Evolutionary conservation across 2,329 filamentous ascomycete genomes (phyloP), one percentile per base, ranked within the genome.

Genomic region (Didymella segeticola): DNA sequence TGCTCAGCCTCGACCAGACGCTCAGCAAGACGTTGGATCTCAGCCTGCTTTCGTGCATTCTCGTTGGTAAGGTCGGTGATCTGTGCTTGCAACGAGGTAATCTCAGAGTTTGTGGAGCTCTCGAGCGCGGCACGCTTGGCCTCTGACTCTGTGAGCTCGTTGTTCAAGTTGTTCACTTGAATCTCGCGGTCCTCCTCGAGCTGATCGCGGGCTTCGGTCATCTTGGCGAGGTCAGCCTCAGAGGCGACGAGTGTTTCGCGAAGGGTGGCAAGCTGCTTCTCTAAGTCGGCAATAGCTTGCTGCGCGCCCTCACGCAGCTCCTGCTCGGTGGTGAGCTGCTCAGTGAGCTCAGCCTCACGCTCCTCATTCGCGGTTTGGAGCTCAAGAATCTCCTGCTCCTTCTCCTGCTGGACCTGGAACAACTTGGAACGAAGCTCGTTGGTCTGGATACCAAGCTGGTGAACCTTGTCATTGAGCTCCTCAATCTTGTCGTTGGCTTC

Each of bases 381-480:
- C 15, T 75, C 63, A 38, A 69, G 66, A 34, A 80, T 66, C n/a
- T 70, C 56, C 22, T 65, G 50, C 34, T 76, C 71, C 58, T 77
- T 75, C 39, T 76, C 67, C 55, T 77, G 71, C 64, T 81, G 79
- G 2, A 77, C 66, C 42, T 77, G 69, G 62, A 78, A 80, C 5
- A 81, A 64, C 63, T 80, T 81, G 47, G 76, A 73, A 3, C 79
- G 78, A 22, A 81, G 72, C 58, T 79, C 73, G 26, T 81, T 80
- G n/a, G 78, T 77, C 54, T 79, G 72, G 14, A 75, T 66, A 33
- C 79, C 78, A n/a, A 69, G 63, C 17, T 75, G 68, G 19, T 75
- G 71, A 5, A 80, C 62, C 47, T 74, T 75, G 20, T 68, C 46
- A 17, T 77, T 72, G 19, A 80, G 69, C 6, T 73, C 71, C 5